These are phyloP conservation scores for Cucurbita maxima DNA, from an alignment of 306 rosid species.

Conservation along the genomic window DNA sequence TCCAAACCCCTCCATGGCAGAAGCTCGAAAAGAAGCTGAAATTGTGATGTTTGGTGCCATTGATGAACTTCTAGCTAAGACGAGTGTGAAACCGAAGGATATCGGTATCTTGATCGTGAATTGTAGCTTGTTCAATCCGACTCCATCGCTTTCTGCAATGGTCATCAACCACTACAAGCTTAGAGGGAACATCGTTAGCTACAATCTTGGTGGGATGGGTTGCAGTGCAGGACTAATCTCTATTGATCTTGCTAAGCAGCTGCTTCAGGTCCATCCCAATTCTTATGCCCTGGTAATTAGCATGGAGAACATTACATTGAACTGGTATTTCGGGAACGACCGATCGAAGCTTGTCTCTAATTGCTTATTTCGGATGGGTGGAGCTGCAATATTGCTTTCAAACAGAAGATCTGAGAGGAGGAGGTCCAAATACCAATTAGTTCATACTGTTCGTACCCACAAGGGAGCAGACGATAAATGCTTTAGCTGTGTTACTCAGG, in stretches of 20 bases:
- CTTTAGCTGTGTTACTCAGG: slow-evolving; percentile 75
- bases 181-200: slow-evolving; percentile 64
- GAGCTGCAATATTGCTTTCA: slow-evolving; percentile 72
- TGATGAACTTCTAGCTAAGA: slow-evolving; percentile 61
- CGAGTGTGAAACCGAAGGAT: slow-evolving; percentile 61
- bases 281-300: slow-evolving; percentile 73
- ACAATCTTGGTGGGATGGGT: slow-evolving; percentile 88
- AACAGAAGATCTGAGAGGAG: slow-evolving; percentile 59
- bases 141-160: slow-evolving; percentile 91
- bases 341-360: slow-evolving; percentile 82
- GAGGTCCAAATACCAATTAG: slow-evolving; percentile 63
- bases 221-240: slow-evolving; percentile 90
- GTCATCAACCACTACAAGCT: slow-evolving; percentile 76
- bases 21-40: slow-evolving; percentile 88
- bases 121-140: slow-evolving; percentile 83
- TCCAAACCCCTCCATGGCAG: slow-evolving; percentile 82
- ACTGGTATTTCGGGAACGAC: slow-evolving; percentile 89
- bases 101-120: slow-evolving; percentile 78
- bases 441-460: slow-evolving; percentile 64
- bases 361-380: slow-evolving; percentile 83
- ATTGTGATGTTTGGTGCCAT: slow-evolving; percentile 80
- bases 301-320: slow-evolving; percentile 91
- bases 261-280: slow-evolving; percentile 75
- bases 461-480: slow-evolving; percentile 86
- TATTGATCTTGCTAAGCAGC: slow-evolving; percentile 75